Base-by-base conservation (phyloP, 2,329 filamentous ascomycete genomes). In the Triangularia verruculosa region DNA sequence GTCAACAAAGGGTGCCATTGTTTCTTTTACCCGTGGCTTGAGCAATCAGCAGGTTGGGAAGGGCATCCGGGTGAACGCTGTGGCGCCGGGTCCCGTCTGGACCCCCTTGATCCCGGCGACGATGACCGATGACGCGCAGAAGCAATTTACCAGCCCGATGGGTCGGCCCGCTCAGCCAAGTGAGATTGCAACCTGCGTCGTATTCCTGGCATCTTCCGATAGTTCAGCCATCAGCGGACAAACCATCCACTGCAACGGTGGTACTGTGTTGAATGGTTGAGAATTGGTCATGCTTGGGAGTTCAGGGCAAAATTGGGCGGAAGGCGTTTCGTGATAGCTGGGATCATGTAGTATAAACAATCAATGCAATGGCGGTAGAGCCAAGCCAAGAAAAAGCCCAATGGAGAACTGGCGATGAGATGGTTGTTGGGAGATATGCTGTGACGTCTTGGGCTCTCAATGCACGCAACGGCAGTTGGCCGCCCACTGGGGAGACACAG, bases 31-130 rank as follows among this genome's bases (percentile, higher is more conserved):
- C 0, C 87, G 91, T 34, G 90, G 84, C 0, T 79, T 95, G 24
- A 89, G 87, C 64, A 94, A 93, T 74, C 90, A 94, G 74, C 88
- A 88, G 69, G 77, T 92, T 25, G 74, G 77, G 66, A 87, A 87
- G 67, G 91, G 90, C 2, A 93, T 95, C 70, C 84, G 89, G 5
- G 89, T 92, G 68, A 93, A 93, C 68, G 85, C 86, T 17, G 83
- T 96, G 2, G 91, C 89, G 12, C 91, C 91, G 0, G 91, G 92
- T 0, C 89, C 91, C 59, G 89, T 93, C 15, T 92, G 89, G 89
- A 92, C 89, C 0, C 89, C 90, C 0, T 79, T 93, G 2, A 91
- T 92, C 61, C 89, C 89, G 0, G 78, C 87, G 0, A 92, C 89
- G 0, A 92, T 93, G 89, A 84, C 79, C 61, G 81, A 87, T 2